Evolutionary conservation across 768 basidiomycete species (phyloP).

Genomic region (Phlebiopsis gigantea): DNA sequence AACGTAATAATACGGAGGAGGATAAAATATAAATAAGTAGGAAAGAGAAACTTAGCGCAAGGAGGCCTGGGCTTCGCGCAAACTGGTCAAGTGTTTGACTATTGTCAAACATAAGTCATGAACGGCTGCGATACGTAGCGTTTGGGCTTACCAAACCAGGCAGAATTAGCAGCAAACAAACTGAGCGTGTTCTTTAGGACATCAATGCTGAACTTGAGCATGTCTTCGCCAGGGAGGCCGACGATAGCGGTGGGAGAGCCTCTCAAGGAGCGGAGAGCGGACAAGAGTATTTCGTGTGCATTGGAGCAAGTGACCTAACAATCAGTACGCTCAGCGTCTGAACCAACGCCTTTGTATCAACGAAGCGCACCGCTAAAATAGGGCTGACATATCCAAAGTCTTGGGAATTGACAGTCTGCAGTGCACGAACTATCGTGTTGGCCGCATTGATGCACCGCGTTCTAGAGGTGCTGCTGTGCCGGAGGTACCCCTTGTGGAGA

Average conservation of each 20-base stretch:
- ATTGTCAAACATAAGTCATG: not conserved
- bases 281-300: not conserved
- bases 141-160: not conserved
- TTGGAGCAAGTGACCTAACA: not conserved
- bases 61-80: not conserved
- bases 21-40: too few species aligned
- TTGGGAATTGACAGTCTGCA: not conserved
- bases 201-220: not conserved
- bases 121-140: not conserved
- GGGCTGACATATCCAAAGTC: conserved; percentile 6
- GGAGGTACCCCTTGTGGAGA: not conserved
- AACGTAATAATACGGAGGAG: too few species aligned
- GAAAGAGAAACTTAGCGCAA: not conserved
- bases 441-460: conserved; percentile 11
- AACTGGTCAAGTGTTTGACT: not conserved
- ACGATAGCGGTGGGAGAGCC: not conserved
- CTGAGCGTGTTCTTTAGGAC: not conserved
- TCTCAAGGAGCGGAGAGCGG: not conserved
- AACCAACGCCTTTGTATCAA: too few species aligned
- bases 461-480: not conserved
- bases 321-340: not conserved
- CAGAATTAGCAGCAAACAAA: not conserved
- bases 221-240: not conserved
- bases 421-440: not conserved
- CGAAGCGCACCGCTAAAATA: conserved; percentile 10